Conservation (phyloP, 208 protist genomes). For the Acanthamoeba sp. region DNA sequence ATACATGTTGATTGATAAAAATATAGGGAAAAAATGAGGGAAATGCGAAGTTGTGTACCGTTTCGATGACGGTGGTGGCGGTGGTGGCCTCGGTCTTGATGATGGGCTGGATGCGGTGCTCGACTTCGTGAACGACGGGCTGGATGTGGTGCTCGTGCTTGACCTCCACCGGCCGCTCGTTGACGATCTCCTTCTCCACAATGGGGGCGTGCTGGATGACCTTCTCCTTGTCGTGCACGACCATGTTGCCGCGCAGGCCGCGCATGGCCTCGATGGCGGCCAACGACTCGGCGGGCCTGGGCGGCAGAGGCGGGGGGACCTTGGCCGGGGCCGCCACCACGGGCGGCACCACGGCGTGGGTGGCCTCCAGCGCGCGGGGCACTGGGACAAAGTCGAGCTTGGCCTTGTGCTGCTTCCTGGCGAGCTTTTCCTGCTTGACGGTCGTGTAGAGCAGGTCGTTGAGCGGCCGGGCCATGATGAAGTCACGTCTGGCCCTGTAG, state of each 20-base stretch:
- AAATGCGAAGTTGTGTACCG: too few species aligned
- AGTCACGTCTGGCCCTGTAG: not conserved
- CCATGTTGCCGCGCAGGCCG: not conserved
- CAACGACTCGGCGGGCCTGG: not conserved
- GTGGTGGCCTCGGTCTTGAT: too few species aligned
- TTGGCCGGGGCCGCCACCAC: not conserved
- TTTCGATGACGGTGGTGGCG: not conserved
- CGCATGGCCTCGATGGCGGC: not conserved
- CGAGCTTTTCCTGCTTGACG: not conserved
- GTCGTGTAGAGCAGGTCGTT: not conserved
- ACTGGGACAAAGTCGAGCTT: not conserved
- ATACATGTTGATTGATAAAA: too few species aligned
- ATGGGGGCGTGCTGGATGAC: not conserved
- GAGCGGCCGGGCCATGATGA: not conserved
- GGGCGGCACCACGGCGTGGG: too few species aligned
- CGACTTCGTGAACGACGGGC: too few species aligned
- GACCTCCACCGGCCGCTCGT: constrained; percentile 2
- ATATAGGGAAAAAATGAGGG: too few species aligned
- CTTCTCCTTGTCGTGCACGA: not conserved
- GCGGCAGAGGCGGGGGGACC: too few species aligned
- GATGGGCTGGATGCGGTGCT: too few species aligned
- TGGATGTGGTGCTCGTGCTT: constrained; percentile 15
- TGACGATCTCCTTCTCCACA: not conserved
- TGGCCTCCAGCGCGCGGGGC: too few species aligned
- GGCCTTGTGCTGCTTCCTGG: not conserved